Base-by-base conservation (phyloP, 306 rosid species). In the Lagenaria siceraria region DNA sequence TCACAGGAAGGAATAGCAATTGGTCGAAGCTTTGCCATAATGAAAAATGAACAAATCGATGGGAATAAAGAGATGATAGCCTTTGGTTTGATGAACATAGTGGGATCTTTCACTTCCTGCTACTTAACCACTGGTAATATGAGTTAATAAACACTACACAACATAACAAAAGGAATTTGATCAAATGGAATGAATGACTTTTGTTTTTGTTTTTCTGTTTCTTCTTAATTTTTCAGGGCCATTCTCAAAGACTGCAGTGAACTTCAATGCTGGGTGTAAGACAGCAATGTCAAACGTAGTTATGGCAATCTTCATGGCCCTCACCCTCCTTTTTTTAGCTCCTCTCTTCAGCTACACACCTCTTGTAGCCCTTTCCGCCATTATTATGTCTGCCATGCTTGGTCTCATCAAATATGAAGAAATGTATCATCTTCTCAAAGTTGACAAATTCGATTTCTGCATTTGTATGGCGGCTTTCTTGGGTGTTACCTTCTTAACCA, bases 1-100 rank as follows among this genome's bases (percentile, higher is more conserved):
- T 36, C 85, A 94, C 84, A 94, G 98, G 98, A 95, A 92, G 98
- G 97, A 72, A 92, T 95, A 78, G 97, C 98, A 29, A 90, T 95
- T 17, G 98, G 98, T 76, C 88, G 98, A 80, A 92, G 91, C 87
- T 95, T 95, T 78, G 88, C 93, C 19, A 82, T 90, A 14, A 25
- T 68, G 64, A 89, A 75, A 29, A 92, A 95, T 66, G 83, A 87
- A 65, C 90, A 95, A 80, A 87, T 89, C 73, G 98, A 95, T 85
- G 98, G 98, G 21, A 95, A 92, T 74, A 95, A 88, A 77, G 98
- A 95, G 84, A 95, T 95, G 96, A 6, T 90, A 17, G 96, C 98
- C 77, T 89, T 84, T 78, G 98, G 98, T 2, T 70, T 95, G 29
- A 95, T 95, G 98, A 95, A 95, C 88, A 66, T 87, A 0, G 25